Base-by-base conservation (phyloP, 2,329 filamentous ascomycete genomes). In the Exophiala dermatitidis region DNA sequence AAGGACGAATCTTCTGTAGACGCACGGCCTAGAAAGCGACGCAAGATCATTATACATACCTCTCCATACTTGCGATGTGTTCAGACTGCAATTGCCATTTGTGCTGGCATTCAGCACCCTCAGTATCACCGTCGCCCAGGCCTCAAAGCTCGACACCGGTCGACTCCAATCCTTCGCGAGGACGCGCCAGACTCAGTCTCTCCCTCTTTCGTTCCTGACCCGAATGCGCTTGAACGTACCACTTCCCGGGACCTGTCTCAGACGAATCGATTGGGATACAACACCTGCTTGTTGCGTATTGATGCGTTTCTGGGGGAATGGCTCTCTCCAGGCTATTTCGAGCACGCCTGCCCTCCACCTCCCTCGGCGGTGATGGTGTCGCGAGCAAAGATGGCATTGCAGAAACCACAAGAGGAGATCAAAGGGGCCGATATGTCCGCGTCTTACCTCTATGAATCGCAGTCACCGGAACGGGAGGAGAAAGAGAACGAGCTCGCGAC, bases 261-360 rank as follows among this genome's bases (percentile, higher is more conserved):
- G 7, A 55, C 52, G 12, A 57, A 60, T 50, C 47, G 52, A 12
- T 29, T 60, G 32, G 54, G 57, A 33, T 57, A 56, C 42, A 55
- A 59, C 34, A 53, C 51, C 12, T 57, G 53, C 46, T 47, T 43
- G 6, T 72, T 98, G 45, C 85, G 93, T 0, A 78, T 98, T 4
- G 93, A 98, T 70, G 86, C 90, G 0, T 96, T 94, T 66, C 77
- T 98, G 0, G 91, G 93, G 46, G 93, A 98, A 75, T 98, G 93
- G 93, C 77, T 97, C 31, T 88, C 86, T 1, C 88, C 90, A 1
- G 85, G 90, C 65, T 98, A 98, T 69, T 98, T 91, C 65, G 90
- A 95, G 58, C 79, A 86, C 48, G 96, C 96, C 60, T 91, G 87
- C 0, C 88, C 90, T 2, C 93, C 93, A 7, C 93, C 93, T 0